Evolutionary conservation across 2,329 filamentous ascomycete genomes (phyloP).

Genomic region (Neofusicoccum sp.): DNA sequence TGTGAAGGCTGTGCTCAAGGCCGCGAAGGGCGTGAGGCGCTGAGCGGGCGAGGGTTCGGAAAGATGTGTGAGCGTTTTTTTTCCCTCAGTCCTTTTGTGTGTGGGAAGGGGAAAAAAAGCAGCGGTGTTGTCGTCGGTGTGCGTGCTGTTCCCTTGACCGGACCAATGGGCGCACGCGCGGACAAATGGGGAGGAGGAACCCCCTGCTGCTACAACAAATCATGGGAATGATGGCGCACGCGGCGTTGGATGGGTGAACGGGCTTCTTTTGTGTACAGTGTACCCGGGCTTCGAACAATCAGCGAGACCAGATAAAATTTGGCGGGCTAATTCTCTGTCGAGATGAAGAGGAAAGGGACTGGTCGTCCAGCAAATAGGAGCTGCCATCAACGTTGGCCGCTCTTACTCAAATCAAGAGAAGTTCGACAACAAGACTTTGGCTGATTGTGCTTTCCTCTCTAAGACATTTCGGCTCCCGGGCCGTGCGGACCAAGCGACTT

Average conservation of each 20-base stretch:
- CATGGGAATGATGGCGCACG: constrained; percentile 13
- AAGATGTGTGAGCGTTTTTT: not conserved
- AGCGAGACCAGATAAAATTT: not conserved
- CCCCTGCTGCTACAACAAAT: constrained; percentile 11
- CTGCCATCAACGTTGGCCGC: not conserved
- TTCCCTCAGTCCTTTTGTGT: not conserved
- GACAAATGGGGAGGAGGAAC: not conserved
- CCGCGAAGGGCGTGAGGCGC: constrained; percentile 56
- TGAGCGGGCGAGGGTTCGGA: constrained; percentile 23
- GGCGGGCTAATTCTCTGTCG: not conserved
- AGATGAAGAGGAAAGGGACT: not conserved
- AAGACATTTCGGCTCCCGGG: not conserved
- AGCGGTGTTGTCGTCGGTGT: not conserved
- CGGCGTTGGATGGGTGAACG: constrained; percentile 7
- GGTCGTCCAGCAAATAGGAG: not conserved
- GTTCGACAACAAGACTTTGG: not conserved
- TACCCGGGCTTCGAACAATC: constrained; percentile 9
- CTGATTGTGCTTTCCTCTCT: too few species aligned
- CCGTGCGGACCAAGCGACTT: not conserved
- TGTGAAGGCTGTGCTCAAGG: constrained; percentile 59
- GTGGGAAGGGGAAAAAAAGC: not conserved
- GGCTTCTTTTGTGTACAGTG: constrained; percentile 14
- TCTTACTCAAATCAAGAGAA: constrained; percentile 8
- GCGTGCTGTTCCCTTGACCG: not conserved
- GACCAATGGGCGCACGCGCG: not conserved